Conservation (phyloP, 2,329 filamentous ascomycete genomes). For the Xylariaceae sp. region DNA sequence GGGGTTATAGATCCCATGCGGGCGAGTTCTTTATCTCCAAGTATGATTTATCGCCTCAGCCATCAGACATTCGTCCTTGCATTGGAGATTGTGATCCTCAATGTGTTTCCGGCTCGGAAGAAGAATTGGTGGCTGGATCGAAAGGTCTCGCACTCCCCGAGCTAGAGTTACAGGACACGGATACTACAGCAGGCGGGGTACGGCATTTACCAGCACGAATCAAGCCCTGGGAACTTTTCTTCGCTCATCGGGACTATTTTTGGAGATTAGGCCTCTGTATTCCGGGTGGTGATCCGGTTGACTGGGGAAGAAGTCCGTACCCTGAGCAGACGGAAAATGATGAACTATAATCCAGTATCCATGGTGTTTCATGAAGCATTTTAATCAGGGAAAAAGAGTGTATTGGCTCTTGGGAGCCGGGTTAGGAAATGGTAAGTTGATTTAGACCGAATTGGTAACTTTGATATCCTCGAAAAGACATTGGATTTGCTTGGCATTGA, state of each 20-base stretch:
- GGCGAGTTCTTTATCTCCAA: slow-evolving; percentile 87
- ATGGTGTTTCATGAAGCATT: background rate
- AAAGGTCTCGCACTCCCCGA: slow-evolving; percentile 21
- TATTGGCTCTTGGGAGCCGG: too few species aligned
- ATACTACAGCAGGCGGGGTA: slow-evolving; percentile 38
- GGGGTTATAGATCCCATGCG: slow-evolving; percentile 81
- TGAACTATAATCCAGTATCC: slow-evolving; percentile 35
- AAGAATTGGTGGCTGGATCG: slow-evolving; percentile 26
- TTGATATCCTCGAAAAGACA: too few species aligned
- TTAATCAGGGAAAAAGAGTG: background rate
- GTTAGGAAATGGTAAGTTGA: too few species aligned
- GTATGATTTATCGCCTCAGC: slow-evolving; percentile 62
- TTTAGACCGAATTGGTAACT: too few species aligned
- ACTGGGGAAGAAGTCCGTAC: slow-evolving; percentile 60
- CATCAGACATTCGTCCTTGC: slow-evolving; percentile 70
- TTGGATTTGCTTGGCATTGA: too few species aligned
- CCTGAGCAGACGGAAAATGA: slow-evolving; percentile 35
- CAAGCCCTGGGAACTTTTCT: slow-evolving; percentile 88
- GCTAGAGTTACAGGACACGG: slow-evolving; percentile 20
- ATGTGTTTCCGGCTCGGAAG: slow-evolving; percentile 66
- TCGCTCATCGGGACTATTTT: slow-evolving; percentile 95
- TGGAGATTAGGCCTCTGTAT: slow-evolving; percentile 89
- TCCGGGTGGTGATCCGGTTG: slow-evolving; percentile 69
- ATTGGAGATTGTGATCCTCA: slow-evolving; percentile 65
- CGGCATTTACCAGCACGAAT: slow-evolving; percentile 60